Conservation (phyloP, 2,329 filamentous ascomycete species). For the Hymenotorrendiella dingleyae region DNA sequence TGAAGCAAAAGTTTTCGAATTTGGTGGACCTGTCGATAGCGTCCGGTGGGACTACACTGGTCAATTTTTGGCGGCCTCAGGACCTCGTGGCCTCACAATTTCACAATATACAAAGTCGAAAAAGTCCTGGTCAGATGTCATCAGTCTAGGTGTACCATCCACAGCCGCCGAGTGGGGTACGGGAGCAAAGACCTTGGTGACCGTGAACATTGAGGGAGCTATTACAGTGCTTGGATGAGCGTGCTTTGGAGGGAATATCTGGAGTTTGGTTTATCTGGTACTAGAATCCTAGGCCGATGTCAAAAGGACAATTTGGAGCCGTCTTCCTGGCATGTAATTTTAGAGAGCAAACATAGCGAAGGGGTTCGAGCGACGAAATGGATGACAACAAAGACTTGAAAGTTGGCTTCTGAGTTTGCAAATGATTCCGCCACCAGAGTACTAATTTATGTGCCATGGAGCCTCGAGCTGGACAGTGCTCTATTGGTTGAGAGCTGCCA, state of each 20-base stretch:
- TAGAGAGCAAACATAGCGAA: constrained; percentile 15
- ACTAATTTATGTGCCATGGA: too few relatives aligned
- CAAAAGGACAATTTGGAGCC: constrained; percentile 21
- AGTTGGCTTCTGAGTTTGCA: too few relatives aligned
- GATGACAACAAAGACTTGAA: too few relatives aligned
- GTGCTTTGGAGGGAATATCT: constrained; percentile 33
- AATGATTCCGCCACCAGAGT: too few relatives aligned
- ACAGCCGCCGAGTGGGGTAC: constrained; percentile 73
- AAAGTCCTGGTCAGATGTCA: constrained; percentile 84
- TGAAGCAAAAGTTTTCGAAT: constrained; percentile 78
- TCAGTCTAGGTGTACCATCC: constrained; percentile 69
- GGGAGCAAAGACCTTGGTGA: constrained; percentile 66
- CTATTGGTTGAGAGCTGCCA: too few relatives aligned
- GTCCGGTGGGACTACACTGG: constrained; percentile 92
- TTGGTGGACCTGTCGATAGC: constrained; percentile 68
- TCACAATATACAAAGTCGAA: constrained; percentile 82
- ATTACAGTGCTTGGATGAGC: constrained; percentile 59
- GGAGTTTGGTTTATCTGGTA: constrained; percentile 21
- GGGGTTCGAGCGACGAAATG: too few relatives aligned
- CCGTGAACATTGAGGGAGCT: constrained; percentile 68
- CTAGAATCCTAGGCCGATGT: constrained; percentile 14
- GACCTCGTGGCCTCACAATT: constrained; percentile 74
- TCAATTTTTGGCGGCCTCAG: constrained; percentile 81
- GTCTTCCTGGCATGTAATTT: constrained; percentile 22
- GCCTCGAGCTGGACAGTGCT: too few relatives aligned